A percentile compares a stretch with the other conserved stretches of the same genome.
Conservation (phyloP, 331 rosid genomes). For the Quercus phellos region DNA sequence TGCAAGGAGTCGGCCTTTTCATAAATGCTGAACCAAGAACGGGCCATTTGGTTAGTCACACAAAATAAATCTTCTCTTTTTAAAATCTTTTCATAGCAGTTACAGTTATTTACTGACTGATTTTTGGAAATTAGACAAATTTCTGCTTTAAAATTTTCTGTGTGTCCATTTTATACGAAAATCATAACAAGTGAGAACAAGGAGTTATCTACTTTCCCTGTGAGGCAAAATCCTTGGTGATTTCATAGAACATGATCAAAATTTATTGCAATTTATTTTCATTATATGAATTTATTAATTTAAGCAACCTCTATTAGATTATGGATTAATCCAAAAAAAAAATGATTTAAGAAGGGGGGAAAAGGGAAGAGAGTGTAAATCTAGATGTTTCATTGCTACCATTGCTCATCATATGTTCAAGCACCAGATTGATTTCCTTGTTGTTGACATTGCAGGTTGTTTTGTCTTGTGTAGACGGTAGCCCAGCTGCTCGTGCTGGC, state of each 20-base stretch:
- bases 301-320: no score
- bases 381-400: background rate
- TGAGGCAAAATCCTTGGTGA: background rate
- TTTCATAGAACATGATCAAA: background rate
- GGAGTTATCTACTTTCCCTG: background rate
- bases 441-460: slow-evolving; percentile 57
- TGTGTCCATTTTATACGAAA: background rate
- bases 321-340: no score
- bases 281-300: no score
- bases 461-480: slow-evolving; percentile 70
- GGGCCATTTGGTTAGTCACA: slow-evolving; percentile 75
- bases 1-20: slow-evolving; percentile 91
- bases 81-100: no score
- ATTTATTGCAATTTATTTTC: background rate
- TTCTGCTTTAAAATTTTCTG: background rate
- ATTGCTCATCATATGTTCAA: background rate
- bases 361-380: background rate
- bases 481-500: slow-evolving; percentile 98
- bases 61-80: background rate
- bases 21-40: slow-evolving; percentile 79
- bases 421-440: background rate
- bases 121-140: background rate
- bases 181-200: background rate
- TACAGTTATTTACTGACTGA: background rate
- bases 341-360: no score